These are phyloP conservation scores for Acanthamoeba culbertsoni DNA, from an alignment of 208 protist genomes.

Conservation along the genomic window DNA sequence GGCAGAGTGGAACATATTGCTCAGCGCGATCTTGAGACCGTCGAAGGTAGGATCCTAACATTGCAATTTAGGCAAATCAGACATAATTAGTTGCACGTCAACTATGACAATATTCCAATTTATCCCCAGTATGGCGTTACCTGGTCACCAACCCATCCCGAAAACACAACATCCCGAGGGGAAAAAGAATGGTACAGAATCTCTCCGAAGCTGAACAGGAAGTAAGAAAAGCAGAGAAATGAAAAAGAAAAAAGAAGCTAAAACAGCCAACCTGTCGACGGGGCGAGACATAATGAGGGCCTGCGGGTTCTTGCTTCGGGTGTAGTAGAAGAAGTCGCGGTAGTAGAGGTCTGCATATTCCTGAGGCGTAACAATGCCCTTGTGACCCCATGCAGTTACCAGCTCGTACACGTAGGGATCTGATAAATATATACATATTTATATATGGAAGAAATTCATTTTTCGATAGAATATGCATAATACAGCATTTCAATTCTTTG, in stretches of 20 bases:
- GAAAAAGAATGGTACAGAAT: slow-evolving; percentile 48
- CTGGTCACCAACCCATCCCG: slow-evolving; percentile 64
- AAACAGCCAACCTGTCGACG: not conserved
- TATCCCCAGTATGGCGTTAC: not conserved
- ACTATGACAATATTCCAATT: not conserved
- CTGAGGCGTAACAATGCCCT: not conserved
- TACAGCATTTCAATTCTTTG: no score
- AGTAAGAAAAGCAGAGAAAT: not conserved
- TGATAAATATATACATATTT: not conserved
- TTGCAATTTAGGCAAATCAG: not conserved
- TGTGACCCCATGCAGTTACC: not conserved
- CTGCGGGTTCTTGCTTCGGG: not conserved
- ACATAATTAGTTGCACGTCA: no score
- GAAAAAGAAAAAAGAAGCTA: not conserved
- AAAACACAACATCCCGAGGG: slow-evolving; percentile 58
- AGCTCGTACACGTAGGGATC: slow-evolving; percentile 66
- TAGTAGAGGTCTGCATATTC: slow-evolving; percentile 66
- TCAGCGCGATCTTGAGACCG: slow-evolving; percentile 47
- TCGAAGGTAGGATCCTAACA: slow-evolving; percentile 56
- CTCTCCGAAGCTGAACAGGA: not conserved
- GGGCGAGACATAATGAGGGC: slow-evolving; percentile 62
- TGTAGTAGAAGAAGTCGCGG: slow-evolving; percentile 17
- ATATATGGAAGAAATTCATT: not conserved
- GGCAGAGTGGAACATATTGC: slow-evolving; percentile 65
- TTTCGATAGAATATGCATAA: not conserved